These are phyloP conservation scores for Physaria fendleri DNA, from an alignment of 345 rosid genomes.

Conservation along the genomic window DNA sequence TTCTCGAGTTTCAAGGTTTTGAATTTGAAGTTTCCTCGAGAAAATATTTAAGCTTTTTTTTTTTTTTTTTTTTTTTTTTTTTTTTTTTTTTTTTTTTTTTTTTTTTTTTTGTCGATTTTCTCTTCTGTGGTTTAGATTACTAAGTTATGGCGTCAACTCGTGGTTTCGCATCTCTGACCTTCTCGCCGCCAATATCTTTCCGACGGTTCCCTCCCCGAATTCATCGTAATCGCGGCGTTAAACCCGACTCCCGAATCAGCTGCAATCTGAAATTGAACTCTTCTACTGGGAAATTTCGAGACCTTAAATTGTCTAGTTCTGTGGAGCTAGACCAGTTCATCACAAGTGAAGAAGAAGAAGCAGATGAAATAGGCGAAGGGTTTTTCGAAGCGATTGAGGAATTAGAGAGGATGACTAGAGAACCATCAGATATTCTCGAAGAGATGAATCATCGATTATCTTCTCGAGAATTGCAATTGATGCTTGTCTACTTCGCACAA, in stretches of 20 bases:
- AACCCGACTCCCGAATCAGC: conserved; percentile 27
- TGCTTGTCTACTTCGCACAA: conserved; percentile 83
- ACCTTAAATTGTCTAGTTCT: conserved; percentile 39
- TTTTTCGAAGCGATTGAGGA: conserved; percentile 90
- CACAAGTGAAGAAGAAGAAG: conserved; percentile 52
- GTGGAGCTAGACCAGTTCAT: conserved; percentile 59
- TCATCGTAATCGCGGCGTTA: not conserved
- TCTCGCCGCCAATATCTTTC: conserved; percentile 24
- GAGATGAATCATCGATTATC: conserved; percentile 87
- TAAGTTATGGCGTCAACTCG: conserved; percentile 38
- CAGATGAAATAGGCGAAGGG: conserved; percentile 69
- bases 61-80: not conserved
- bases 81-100: not conserved
- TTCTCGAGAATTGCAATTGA: conserved; percentile 65
- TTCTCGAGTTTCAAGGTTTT: not conserved
- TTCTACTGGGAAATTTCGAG: conserved; percentile 25
- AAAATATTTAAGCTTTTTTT: not conserved
- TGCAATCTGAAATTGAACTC: conserved; percentile 31
- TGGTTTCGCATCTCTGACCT: conserved; percentile 34
- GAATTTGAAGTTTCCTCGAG: not conserved
- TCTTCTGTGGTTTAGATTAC: not conserved
- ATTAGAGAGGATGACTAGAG: conserved; percentile 77
- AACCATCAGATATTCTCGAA: conserved; percentile 77
- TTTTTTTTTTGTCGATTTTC: not conserved
- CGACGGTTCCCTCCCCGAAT: conserved; percentile 20